Percentiles rank a stretch among this genome's conserved stretches.
Conservation (phyloP, 2,329 filamentous ascomycete species). For the Scedosporium dehoogii region DNA sequence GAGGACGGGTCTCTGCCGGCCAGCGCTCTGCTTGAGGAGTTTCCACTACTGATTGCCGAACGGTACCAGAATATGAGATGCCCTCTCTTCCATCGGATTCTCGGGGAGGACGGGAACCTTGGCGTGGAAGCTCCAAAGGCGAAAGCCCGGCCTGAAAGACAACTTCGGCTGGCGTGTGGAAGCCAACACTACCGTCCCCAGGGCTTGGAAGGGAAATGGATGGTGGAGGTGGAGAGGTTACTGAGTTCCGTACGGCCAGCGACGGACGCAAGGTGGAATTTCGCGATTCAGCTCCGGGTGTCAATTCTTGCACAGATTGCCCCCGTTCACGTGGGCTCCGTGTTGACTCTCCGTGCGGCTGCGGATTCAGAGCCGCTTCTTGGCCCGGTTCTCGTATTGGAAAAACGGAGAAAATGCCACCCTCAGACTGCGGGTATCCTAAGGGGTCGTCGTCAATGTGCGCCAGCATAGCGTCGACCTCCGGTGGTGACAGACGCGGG, state of each 20-base stretch:
- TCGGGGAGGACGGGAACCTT: not conserved
- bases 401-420: not conserved
- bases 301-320: no score
- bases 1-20: not conserved
- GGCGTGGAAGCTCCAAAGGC: not conserved
- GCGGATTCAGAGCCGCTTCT: no score
- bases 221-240: not conserved
- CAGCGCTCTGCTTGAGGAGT: not conserved
- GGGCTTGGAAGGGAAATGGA: not conserved
- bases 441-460: slow-evolving; percentile 10
- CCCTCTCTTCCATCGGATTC: not conserved
- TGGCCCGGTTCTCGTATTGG: not conserved
- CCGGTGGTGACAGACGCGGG: slow-evolving; percentile 3
- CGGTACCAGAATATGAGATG: not conserved
- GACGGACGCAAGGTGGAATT: no score
- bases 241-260: no score
- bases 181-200: not conserved
- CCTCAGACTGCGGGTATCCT: not conserved
- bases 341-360: no score
- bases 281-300: no score
- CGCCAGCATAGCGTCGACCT: slow-evolving; percentile 6
- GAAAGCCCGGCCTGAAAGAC: not conserved
- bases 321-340: not conserved
- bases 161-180: not conserved
- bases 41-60: not conserved